Percentiles rank a stretch among this genome's conserved stretches.
Conservation (phyloP, 1,284 basidiomycete species). For the Termitomyces sp. region DNA sequence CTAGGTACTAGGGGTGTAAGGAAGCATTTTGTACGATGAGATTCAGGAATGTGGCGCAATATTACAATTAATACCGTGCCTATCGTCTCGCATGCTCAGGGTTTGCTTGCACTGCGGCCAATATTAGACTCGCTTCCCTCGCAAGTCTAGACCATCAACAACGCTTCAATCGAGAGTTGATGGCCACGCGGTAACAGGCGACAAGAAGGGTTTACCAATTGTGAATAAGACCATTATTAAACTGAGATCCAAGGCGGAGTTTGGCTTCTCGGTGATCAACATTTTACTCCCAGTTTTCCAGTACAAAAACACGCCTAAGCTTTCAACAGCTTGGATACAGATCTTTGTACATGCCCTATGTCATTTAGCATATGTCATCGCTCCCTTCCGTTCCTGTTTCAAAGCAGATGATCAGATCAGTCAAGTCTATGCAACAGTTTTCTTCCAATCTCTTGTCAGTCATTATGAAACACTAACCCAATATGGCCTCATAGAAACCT, state of each 20-base stretch:
- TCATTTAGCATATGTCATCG: background rate
- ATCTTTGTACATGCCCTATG: background rate
- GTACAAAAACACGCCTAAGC: background rate
- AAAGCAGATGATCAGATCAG: conserved; percentile 8
- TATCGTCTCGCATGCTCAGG: background rate
- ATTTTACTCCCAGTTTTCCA: background rate
- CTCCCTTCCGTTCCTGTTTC: background rate
- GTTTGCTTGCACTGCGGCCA: background rate
- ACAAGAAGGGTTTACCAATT: background rate
- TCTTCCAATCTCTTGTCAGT: background rate
- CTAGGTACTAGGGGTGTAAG: background rate
- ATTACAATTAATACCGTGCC: background rate
- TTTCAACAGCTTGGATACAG: background rate
- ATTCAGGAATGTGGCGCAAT: conserved; percentile 12
- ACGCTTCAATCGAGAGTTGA: background rate
- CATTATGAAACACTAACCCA: background rate
- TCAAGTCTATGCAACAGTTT: background rate
- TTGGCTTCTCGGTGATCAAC: background rate
- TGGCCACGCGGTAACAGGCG: conserved; percentile 6
- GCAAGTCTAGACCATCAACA: background rate
- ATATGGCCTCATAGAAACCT: background rate
- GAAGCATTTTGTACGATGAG: background rate
- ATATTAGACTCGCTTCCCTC: background rate
- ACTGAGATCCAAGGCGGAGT: background rate
- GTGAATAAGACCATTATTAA: background rate